A percentile compares a stretch with the other conserved stretches of the same genome.
These are phyloP conservation scores for Penicillium hesseltinei DNA, from an alignment of 2,329 filamentous ascomycete species.

Conservation along the genomic window DNA sequence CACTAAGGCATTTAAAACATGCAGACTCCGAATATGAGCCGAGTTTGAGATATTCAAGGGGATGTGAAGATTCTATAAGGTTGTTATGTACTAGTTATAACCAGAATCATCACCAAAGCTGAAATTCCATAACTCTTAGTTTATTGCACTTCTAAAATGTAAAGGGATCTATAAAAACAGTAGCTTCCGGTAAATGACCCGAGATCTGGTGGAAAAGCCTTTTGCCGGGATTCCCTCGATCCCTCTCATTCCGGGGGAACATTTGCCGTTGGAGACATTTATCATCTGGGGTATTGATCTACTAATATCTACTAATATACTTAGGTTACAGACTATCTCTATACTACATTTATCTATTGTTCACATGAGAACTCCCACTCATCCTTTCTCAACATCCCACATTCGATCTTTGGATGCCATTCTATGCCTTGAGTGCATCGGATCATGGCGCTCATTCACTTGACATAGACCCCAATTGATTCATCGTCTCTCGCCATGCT, in stretches of 20 bases:
- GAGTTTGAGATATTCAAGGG: too few species aligned
- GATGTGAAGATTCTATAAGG: too few species aligned
- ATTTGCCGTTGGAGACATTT: neutral
- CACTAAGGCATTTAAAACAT: neutral
- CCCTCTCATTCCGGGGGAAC: neutral
- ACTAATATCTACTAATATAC: neutral
- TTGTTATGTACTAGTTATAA: too few species aligned
- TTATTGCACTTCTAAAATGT: too few species aligned
- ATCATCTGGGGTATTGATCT: neutral
- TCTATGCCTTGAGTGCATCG: neutral
- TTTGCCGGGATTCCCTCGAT: neutral
- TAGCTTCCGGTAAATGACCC: too few species aligned
- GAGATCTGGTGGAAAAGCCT: neutral
- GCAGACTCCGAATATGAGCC: too few species aligned
- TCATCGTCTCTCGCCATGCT: conserved; percentile 1
- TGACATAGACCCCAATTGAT: conserved; percentile 2
- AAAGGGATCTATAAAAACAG: too few species aligned
- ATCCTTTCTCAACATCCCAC: neutral
- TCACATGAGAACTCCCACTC: neutral
- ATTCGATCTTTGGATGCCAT: neutral
- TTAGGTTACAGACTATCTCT: neutral
- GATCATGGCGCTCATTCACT: conserved; percentile 4
- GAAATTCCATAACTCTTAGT: too few species aligned
- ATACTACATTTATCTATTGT: neutral
- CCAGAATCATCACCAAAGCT: too few species aligned